phyloP scores from a whole-genome alignment of 1,284 basidiomycete species.

The Malassezia globosa region DNA sequence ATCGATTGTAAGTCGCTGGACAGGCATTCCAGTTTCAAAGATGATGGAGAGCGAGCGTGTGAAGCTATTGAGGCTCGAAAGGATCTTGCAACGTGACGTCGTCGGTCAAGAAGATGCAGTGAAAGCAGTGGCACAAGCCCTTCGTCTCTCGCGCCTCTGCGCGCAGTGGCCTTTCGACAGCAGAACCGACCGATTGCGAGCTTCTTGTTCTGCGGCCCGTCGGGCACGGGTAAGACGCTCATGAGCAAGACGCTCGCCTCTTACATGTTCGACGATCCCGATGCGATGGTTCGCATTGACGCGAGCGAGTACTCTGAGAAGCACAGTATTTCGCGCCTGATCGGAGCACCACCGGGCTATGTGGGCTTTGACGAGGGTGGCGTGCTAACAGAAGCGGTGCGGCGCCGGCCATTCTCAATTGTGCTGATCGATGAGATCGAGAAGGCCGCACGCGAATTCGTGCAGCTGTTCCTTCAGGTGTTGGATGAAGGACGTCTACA shows the following conservation, averaged over 20 bases:
- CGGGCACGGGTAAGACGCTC: constrained; percentile 54
- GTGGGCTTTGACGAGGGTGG: constrained; percentile 83
- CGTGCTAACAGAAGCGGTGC: constrained; percentile 51
- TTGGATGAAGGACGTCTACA: constrained; percentile 81
- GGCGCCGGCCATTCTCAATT: constrained; percentile 44
- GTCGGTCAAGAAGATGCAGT: constrained; percentile 55
- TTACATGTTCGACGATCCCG: constrained; percentile 52
- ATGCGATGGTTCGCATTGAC: constrained; percentile 55
- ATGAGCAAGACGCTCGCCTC: constrained; percentile 49
- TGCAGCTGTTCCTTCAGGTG: constrained; percentile 76
- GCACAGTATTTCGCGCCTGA: constrained; percentile 53
- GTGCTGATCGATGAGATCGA: constrained; percentile 48
- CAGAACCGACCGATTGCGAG: constrained; percentile 52
- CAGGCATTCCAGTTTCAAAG: constrained; percentile 48
- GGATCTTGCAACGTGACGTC: constrained; percentile 45
- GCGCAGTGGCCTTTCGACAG: constrained; percentile 54
- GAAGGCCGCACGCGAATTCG: constrained; percentile 82
- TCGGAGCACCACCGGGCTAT: constrained; percentile 58
- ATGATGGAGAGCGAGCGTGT: constrained; percentile 46
- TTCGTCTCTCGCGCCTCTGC: constrained; percentile 53
- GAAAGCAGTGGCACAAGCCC: constrained; percentile 54
- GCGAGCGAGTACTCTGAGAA: constrained; percentile 51
- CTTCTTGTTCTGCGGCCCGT: constrained; percentile 51
- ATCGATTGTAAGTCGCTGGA: constrained; percentile 53
- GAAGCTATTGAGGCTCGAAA: constrained; percentile 41